Evolutionary conservation across 306 rosid species (phyloP).

Genomic region (Vachellia pachyceras): DNA sequence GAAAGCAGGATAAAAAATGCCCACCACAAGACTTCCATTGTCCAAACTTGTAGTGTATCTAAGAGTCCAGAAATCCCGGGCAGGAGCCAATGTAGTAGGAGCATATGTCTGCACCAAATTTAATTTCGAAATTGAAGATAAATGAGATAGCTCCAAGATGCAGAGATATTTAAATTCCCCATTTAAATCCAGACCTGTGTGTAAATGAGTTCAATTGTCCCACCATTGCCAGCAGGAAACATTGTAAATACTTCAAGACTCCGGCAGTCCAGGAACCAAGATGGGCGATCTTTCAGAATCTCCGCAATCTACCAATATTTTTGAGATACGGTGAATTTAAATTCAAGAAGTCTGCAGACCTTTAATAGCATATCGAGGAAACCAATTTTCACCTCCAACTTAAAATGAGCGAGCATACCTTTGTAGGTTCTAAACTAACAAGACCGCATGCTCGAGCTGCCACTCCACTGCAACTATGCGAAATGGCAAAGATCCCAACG

Average conservation of each 20-base stretch:
- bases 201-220: constrained; percentile 91
- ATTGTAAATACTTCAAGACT: constrained; percentile 92
- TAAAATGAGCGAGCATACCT: constrained; percentile 53
- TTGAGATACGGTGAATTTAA: constrained; percentile 21
- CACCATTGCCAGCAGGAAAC: constrained; percentile 97
- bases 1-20: constrained; percentile 22
- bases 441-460: constrained; percentile 99
- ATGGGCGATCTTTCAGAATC: constrained; percentile 98
- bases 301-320: constrained; percentile 74
- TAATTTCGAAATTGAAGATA: constrained; percentile 3
- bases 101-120: constrained; percentile 72
- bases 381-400: background rate
- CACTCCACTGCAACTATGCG: constrained; percentile 97
- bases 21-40: constrained; percentile 94
- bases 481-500: constrained; percentile 99
- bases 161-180: background rate
- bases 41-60: constrained; percentile 89
- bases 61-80: constrained; percentile 97
- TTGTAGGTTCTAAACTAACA: constrained; percentile 90
- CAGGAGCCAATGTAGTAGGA: constrained; percentile 96
- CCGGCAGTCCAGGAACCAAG: constrained; percentile 99
- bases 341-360: constrained; percentile 5
- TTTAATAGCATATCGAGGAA: constrained; percentile 14
- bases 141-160: background rate
- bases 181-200: constrained; percentile 67